A percentile compares a stretch with the other conserved stretches of the same genome.
phyloP scores from a whole-genome alignment of 768 basidiomycete species.

The Pholiota conissans region DNA sequence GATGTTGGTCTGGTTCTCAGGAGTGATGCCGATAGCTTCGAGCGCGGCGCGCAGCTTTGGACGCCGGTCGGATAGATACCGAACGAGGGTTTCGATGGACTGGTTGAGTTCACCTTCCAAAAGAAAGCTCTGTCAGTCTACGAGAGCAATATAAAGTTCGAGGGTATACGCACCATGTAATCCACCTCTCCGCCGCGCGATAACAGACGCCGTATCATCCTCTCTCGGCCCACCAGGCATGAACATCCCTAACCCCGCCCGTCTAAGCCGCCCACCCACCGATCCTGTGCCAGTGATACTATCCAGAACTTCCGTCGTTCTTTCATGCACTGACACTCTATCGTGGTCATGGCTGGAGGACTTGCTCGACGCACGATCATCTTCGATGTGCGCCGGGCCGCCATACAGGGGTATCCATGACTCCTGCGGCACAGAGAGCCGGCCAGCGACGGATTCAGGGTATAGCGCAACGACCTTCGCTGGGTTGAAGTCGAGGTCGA shows the following conservation, averaged over 20 bases:
- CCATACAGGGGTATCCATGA: slow-evolving; percentile 85
- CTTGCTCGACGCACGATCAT: slow-evolving; percentile 20
- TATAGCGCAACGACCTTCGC: slow-evolving; percentile 92
- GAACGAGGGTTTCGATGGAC: slow-evolving; percentile 85
- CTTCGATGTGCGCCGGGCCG: slow-evolving; percentile 49
- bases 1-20: slow-evolving; percentile 64
- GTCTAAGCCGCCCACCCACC: slow-evolving; percentile 50
- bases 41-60: slow-evolving; percentile 84
- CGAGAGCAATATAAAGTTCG: neutral
- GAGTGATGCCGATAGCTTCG: slow-evolving; percentile 63
- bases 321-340: slow-evolving; percentile 10
- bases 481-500: slow-evolving; percentile 88
- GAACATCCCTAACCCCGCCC: slow-evolving; percentile 54
- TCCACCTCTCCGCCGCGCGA: slow-evolving; percentile 29
- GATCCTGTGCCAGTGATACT: slow-evolving; percentile 36
- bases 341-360: slow-evolving; percentile 19
- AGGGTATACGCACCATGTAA: slow-evolving; percentile 29
- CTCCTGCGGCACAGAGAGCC: slow-evolving; percentile 66
- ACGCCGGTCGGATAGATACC: slow-evolving; percentile 87
- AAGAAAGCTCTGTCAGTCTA: neutral
- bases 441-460: slow-evolving; percentile 77
- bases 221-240: slow-evolving; percentile 48
- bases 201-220: slow-evolving; percentile 61
- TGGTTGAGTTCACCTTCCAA: slow-evolving; percentile 56
- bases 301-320: slow-evolving; percentile 33